phyloP scores from a whole-genome alignment of 352 stramenopile species.

The Blastocystis hominis region DNA sequence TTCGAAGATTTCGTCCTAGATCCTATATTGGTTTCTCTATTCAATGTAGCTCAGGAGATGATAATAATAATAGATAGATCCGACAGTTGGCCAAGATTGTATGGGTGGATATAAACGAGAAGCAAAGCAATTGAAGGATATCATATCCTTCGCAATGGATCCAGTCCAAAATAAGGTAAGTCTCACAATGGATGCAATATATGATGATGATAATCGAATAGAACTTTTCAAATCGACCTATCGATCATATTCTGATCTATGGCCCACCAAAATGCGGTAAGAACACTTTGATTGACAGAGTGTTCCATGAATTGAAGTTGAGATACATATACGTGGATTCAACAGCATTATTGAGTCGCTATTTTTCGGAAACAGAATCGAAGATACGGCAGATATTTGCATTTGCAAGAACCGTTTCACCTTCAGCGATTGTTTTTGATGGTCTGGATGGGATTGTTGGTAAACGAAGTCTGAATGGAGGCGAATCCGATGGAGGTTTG shows the following conservation, averaged over 20 bases:
- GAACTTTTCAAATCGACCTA: not conserved
- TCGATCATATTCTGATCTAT: constrained; percentile 69
- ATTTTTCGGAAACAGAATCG: constrained; percentile 75
- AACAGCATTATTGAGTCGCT: constrained; percentile 74
- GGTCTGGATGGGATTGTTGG: constrained; percentile 60
- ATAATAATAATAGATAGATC: not conserved
- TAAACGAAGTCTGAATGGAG: not conserved
- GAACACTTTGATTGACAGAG: constrained; percentile 68
- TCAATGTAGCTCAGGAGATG: not conserved
- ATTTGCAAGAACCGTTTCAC: constrained; percentile 68
- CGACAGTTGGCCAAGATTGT: not conserved
- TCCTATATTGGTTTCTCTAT: not conserved
- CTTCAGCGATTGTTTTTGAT: constrained; percentile 75
- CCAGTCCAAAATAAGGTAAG: not conserved
- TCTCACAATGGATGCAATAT: too few relatives aligned
- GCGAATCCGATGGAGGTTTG: constrained; percentile 10
- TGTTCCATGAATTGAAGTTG: constrained; percentile 67
- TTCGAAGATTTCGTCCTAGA: not conserved
- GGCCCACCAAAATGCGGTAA: constrained; percentile 73
- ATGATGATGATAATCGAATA: not conserved
- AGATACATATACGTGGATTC: constrained; percentile 75
- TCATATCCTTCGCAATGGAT: not conserved
- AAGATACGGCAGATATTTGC: constrained; percentile 72
- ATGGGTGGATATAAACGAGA: not conserved
- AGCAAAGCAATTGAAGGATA: not conserved